phyloP scores from a whole-genome alignment of 805 yeast species.

The Starmerella roubikii region DNA sequence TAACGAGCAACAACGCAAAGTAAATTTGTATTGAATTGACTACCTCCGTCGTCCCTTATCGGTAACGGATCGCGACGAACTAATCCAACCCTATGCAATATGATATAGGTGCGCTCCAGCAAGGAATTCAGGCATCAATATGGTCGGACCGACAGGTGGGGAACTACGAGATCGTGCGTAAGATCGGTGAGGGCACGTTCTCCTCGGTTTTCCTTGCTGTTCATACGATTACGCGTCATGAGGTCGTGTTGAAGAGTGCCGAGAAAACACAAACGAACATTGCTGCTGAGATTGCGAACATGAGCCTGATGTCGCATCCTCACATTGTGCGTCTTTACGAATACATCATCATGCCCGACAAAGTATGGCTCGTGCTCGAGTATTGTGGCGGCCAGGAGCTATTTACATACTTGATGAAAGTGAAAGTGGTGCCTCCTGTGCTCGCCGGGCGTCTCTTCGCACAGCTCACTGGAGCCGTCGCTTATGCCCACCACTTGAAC shows the following conservation, averaged over 20 bases:
- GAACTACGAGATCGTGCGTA: constrained; percentile 55
- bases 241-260: constrained; percentile 63
- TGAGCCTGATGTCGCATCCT: constrained; percentile 69
- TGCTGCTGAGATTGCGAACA: constrained; percentile 81
- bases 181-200: constrained; percentile 79
- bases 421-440: constrained; percentile 21
- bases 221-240: constrained; percentile 60
- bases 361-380: constrained; percentile 78
- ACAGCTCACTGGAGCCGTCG: constrained; percentile 47
- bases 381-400: constrained; percentile 51
- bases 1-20: too few relatives aligned
- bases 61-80: background rate
- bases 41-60: background rate
- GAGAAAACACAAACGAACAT: constrained; percentile 75
- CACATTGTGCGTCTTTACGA: constrained; percentile 77
- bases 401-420: constrained; percentile 23
- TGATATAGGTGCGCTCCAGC: constrained; percentile 11
- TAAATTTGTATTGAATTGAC: too few relatives aligned
- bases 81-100: background rate
- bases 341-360: constrained; percentile 63
- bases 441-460: constrained; percentile 27
- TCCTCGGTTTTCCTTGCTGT: constrained; percentile 81
- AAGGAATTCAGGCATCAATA: constrained; percentile 9
- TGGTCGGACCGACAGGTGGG: constrained; percentile 38
- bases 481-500: constrained; percentile 62